These are phyloP conservation scores for Mortierella polycephala DNA, from an alignment of 371 early-diverging fungal species.

Conservation along the genomic window DNA sequence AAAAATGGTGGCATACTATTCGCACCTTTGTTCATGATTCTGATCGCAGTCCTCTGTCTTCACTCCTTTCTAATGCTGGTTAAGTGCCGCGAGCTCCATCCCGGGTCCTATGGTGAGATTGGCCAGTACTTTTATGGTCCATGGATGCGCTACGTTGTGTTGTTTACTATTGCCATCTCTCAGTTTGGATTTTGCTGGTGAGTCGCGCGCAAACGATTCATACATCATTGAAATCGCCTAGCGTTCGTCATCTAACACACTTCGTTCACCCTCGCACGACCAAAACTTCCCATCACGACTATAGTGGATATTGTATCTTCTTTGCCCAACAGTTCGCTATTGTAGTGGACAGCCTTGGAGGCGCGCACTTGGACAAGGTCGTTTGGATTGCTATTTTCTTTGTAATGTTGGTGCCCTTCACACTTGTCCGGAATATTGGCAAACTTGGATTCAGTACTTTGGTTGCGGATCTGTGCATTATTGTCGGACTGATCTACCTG, in stretches of 20 bases:
- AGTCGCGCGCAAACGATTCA: constrained; percentile 50
- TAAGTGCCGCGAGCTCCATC: constrained; percentile 70
- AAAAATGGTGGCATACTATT: constrained; percentile 83
- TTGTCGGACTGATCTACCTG: constrained; percentile 84
- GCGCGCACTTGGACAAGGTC: constrained; percentile 41
- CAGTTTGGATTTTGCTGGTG: constrained; percentile 92
- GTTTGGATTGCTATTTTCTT: constrained; percentile 77
- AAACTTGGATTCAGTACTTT: constrained; percentile 84
- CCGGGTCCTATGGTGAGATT: constrained; percentile 95
- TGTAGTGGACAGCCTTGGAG: constrained; percentile 46
- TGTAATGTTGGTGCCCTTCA: constrained; percentile 80
- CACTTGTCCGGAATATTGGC: constrained; percentile 88
- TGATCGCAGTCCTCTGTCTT: constrained; percentile 73
- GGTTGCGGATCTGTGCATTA: constrained; percentile 88
- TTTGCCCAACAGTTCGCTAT: constrained; percentile 53
- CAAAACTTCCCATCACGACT: constrained; percentile 79
- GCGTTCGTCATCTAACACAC: not conserved
- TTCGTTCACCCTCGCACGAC: constrained; percentile 71
- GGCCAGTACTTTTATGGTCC: constrained; percentile 85
- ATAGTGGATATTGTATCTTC: constrained; percentile 47
- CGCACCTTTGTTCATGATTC: constrained; percentile 69
- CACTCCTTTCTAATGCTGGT: constrained; percentile 75
- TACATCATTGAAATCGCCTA: not conserved
- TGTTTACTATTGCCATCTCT: constrained; percentile 85
- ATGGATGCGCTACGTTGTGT: constrained; percentile 79